A percentile compares a stretch with the other conserved stretches of the same genome.
Conservation (phyloP, 2,329 filamentous ascomycete genomes). For the Microsporum audouinii region DNA sequence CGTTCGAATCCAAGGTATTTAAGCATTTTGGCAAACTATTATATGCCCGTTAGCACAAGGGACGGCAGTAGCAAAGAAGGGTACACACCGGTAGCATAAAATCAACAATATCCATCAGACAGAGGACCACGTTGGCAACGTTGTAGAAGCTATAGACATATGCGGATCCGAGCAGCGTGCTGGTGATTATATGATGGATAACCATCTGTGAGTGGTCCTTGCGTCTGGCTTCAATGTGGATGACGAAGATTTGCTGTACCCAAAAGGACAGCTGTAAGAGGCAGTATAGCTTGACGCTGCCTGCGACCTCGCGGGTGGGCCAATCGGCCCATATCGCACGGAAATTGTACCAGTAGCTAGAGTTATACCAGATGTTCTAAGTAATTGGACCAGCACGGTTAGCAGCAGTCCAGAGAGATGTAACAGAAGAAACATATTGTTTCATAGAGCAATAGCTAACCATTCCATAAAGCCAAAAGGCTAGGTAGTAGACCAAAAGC, state of each 20-base stretch:
- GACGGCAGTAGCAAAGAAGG: not conserved
- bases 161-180: slow-evolving; percentile 63
- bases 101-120: slow-evolving; percentile 89
- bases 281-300: slow-evolving; percentile 77
- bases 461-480: slow-evolving; percentile 75
- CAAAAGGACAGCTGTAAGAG: slow-evolving; percentile 85
- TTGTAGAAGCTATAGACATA: slow-evolving; percentile 81
- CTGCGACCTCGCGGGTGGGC: slow-evolving; percentile 64
- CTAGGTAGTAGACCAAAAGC: slow-evolving; percentile 70
- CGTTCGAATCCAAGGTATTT: slow-evolving; percentile 73
- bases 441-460: slow-evolving; percentile 41
- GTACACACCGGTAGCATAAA: slow-evolving; percentile 66
- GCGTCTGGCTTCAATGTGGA: slow-evolving; percentile 85
- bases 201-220: slow-evolving; percentile 98
- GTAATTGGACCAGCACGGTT: not conserved
- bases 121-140: slow-evolving; percentile 77
- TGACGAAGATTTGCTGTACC: slow-evolving; percentile 85
- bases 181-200: slow-evolving; percentile 84
- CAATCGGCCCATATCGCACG: slow-evolving; percentile 72
- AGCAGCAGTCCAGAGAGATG: not conserved
- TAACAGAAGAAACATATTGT: not conserved
- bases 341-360: slow-evolving; percentile 66
- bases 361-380: slow-evolving; percentile 70
- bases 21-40: slow-evolving; percentile 78
- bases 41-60: not conserved